Conservation (phyloP, 176 grass and related monocot genomes). For the Echinochloa phyllopogon region DNA sequence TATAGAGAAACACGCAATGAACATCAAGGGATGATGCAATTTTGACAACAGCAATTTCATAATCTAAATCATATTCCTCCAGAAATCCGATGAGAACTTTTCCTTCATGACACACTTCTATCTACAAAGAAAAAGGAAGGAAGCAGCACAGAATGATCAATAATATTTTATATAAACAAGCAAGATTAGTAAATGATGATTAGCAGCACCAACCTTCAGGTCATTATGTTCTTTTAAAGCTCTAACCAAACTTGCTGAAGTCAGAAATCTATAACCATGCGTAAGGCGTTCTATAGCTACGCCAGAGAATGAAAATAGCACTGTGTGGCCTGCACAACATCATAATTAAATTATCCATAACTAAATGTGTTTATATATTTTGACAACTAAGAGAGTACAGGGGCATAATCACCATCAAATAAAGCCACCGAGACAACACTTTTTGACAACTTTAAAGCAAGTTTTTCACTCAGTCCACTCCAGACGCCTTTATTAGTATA, state of each 20-base stretch:
- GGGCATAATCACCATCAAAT: neutral
- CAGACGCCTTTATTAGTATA: neutral
- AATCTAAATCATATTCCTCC: neutral
- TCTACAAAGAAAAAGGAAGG: neutral
- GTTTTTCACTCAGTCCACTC: neutral
- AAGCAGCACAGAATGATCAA: neutral
- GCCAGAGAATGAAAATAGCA: slow-evolving; percentile 8
- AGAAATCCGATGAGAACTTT: neutral
- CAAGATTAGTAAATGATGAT: neutral
- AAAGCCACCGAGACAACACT: neutral
- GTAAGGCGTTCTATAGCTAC: neutral
- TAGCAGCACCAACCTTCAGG: neutral
- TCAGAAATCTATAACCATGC: neutral
- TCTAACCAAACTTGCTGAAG: neutral
- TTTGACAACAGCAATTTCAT: neutral
- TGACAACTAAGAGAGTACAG: neutral
- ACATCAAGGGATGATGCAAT: neutral
- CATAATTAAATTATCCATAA: neutral
- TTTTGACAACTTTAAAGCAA: neutral
- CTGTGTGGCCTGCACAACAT: neutral
- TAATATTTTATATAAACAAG: neutral
- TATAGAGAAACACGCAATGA: neutral
- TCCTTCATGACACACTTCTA: slow-evolving; percentile 10
- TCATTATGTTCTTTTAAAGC: neutral
- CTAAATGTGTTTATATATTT: neutral